Evolutionary conservation across 2,329 filamentous ascomycete genomes (phyloP).

Genomic region (Stemphylium vesicarium): DNA sequence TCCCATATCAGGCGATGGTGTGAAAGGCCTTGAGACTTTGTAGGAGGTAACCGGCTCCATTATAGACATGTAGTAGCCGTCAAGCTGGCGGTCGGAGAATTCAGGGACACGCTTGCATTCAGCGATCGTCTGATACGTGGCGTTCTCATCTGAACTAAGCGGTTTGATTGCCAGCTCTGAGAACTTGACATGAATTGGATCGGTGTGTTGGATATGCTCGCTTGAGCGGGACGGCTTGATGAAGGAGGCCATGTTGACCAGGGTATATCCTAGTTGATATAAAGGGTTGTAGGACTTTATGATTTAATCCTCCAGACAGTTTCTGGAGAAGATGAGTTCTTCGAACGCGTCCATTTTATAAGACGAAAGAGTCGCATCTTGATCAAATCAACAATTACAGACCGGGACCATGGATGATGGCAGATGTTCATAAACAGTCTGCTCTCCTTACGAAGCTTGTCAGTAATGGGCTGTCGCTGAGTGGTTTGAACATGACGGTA

Average conservation of each 20-base stretch:
- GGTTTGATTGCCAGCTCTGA: too few relatives aligned
- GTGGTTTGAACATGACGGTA: background rate
- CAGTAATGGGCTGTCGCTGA: background rate
- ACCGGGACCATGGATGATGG: background rate
- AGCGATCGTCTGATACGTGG: too few relatives aligned
- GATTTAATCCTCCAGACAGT: too few relatives aligned
- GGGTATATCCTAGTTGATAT: too few relatives aligned
- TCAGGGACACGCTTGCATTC: background rate
- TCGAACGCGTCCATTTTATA: background rate
- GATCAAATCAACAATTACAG: background rate
- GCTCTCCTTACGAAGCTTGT: background rate
- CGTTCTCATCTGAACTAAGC: background rate
- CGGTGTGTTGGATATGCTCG: too few relatives aligned
- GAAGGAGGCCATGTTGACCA: too few relatives aligned
- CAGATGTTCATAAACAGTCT: background rate
- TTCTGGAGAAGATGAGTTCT: too few relatives aligned
- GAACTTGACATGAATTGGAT: too few relatives aligned
- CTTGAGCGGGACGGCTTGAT: too few relatives aligned
- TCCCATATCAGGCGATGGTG: background rate
- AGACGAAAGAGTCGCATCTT: background rate
- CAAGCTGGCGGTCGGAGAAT: background rate
- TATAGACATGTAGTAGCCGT: background rate
- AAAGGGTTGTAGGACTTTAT: too few relatives aligned
- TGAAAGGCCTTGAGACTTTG: background rate
- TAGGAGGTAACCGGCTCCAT: background rate